Evolutionary conservation across 345 rosid species (phyloP).

Genomic region (Arabidopsis arenosa): DNA sequence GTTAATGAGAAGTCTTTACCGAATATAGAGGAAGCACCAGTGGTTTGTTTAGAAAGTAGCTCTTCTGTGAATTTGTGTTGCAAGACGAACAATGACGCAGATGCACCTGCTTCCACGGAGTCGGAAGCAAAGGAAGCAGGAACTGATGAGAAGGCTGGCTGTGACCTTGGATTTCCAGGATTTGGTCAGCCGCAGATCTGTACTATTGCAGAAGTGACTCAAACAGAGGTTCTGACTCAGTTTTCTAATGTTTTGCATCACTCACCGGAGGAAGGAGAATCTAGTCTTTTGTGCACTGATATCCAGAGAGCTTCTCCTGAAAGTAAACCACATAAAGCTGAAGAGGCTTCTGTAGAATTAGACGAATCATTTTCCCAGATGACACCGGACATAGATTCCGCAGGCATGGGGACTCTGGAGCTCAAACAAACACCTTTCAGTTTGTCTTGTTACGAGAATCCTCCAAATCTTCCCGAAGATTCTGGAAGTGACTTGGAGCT

Average conservation of each 20-base stretch:
- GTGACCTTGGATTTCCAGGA: slow-evolving; percentile 10
- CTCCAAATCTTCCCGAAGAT: slow-evolving; percentile 10
- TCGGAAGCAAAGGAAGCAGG: slow-evolving; percentile 22
- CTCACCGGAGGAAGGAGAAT: slow-evolving; percentile 25
- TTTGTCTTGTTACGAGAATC: slow-evolving; percentile 10
- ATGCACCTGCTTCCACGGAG: slow-evolving; percentile 16
- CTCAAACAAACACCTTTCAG: slow-evolving; percentile 9
- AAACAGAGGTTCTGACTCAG: slow-evolving; percentile 19
- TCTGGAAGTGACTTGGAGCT: slow-evolving; percentile 1
- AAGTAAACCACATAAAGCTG: slow-evolving; percentile 3
- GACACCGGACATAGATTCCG: neutral
- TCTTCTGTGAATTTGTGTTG: slow-evolving; percentile 15
- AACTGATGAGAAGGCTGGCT: slow-evolving; percentile 7
- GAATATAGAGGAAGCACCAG: neutral
- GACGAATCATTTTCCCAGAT: neutral
- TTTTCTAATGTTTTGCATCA: slow-evolving; percentile 18
- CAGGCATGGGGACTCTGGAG: slow-evolving; percentile 8
- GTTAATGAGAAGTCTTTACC: slow-evolving; percentile 1
- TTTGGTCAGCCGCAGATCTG: slow-evolving; percentile 13
- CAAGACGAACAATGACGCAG: neutral
- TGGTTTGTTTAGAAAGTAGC: slow-evolving; percentile 24
- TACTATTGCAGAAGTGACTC: slow-evolving; percentile 7
- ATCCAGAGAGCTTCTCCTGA: slow-evolving; percentile 9
- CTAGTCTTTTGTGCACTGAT: neutral
- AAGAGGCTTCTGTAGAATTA: slow-evolving; percentile 4